A percentile compares a stretch with the other conserved stretches of the same genome.
These are phyloP conservation scores for Moniliella sp. DNA, from an alignment of 1,284 basidiomycete species.

Conservation along the genomic window DNA sequence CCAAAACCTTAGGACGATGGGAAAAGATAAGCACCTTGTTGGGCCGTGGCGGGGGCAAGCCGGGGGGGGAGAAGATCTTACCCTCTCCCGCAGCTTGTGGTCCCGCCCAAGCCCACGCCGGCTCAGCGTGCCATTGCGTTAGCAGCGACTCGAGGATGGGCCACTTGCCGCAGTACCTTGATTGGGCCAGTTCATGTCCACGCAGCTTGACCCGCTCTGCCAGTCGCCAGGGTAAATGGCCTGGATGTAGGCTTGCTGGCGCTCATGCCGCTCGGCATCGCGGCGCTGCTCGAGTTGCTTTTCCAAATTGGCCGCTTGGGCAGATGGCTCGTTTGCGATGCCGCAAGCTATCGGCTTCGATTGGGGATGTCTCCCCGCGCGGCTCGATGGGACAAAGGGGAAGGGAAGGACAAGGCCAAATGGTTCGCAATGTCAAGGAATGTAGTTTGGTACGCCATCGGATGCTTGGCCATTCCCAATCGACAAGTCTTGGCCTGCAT, in stretches of 20 bases:
- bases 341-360: too few relatives aligned
- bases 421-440: neutral
- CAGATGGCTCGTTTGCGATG: too few relatives aligned
- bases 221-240: slow-evolving; percentile 26
- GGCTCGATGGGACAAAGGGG: too few relatives aligned
- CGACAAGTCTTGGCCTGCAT: neutral
- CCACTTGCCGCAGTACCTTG: slow-evolving; percentile 61
- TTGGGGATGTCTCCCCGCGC: too few relatives aligned
- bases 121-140: slow-evolving; percentile 36
- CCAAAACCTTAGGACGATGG: slow-evolving; percentile 57
- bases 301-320: too few relatives aligned
- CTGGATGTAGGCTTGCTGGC: slow-evolving; percentile 7
- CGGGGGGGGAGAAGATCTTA: slow-evolving; percentile 32
- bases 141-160: slow-evolving; percentile 50
- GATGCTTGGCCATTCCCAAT: too few relatives aligned
- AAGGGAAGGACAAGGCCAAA: too few relatives aligned
- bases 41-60: slow-evolving; percentile 58
- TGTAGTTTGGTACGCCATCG: too few relatives aligned
- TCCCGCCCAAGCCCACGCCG: too few relatives aligned
- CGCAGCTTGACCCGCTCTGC: slow-evolving; percentile 9
- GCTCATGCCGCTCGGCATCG: neutral
- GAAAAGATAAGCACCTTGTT: slow-evolving; percentile 49
- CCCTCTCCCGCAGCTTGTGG: too few relatives aligned
- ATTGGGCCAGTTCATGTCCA: slow-evolving; percentile 24
- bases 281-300: too few relatives aligned